Percentiles rank a stretch among this genome's conserved stretches.
Evolutionary conservation across 1,139 yeast species (phyloP).

Genomic region (Spathaspora sp.): DNA sequence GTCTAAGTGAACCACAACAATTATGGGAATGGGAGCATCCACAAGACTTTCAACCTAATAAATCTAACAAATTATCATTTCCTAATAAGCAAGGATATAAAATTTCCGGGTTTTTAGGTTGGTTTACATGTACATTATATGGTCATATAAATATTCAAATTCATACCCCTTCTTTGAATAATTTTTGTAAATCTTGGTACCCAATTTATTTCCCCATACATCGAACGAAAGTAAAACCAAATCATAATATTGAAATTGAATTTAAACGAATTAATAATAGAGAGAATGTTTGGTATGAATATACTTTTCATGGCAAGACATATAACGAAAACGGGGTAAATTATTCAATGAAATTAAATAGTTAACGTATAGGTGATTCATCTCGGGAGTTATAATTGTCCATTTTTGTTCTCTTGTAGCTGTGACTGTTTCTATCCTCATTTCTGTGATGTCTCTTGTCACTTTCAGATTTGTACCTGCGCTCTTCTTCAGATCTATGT

Average conservation of each 20-base stretch:
- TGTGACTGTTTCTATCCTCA: neutral
- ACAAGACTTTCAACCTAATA: constrained; percentile 3
- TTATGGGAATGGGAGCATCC: constrained; percentile 61
- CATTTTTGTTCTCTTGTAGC: neutral
- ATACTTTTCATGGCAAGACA: constrained; percentile 44
- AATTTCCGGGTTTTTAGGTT: constrained; percentile 75
- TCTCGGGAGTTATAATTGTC: constrained; percentile 1
- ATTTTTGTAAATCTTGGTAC: constrained; percentile 50
- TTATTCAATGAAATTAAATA: constrained; percentile 25
- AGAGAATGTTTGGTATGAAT: constrained; percentile 67
- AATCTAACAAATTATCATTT: constrained; percentile 1
- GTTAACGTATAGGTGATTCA: constrained; percentile 6
- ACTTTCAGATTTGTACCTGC: neutral
- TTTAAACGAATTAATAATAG: constrained; percentile 33
- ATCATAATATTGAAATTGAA: constrained; percentile 48
- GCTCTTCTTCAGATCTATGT: neutral
- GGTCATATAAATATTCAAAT: constrained; percentile 47
- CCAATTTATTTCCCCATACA: constrained; percentile 74
- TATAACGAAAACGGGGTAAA: constrained; percentile 23
- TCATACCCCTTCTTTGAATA: constrained; percentile 10
- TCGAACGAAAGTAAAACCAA: constrained; percentile 39
- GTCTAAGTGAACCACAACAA: constrained; percentile 32
- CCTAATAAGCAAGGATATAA: constrained; percentile 2
- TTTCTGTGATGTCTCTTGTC: neutral
- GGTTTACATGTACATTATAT: constrained; percentile 66